phyloP scores from a whole-genome alignment of 306 rosid species.

The Vigna hirtella region DNA sequence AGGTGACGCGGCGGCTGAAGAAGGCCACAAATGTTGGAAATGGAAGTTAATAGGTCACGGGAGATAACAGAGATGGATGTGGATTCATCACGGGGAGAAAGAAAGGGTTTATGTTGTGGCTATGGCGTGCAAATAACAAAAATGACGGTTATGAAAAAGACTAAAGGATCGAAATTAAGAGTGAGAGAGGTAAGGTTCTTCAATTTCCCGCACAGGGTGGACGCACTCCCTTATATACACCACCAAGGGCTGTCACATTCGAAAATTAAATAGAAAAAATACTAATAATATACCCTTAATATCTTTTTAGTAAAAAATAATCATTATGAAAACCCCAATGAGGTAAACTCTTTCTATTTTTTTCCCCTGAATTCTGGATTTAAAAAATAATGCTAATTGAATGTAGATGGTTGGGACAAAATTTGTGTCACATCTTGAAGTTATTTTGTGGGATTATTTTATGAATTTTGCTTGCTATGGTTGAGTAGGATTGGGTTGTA shows the following conservation, averaged over 20 bases:
- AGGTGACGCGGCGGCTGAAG: background rate
- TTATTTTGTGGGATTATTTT: background rate
- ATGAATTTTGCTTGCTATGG: background rate
- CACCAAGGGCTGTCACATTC: background rate
- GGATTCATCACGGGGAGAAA: constrained; percentile 18
- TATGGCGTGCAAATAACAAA: background rate
- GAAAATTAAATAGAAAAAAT: background rate
- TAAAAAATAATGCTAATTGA: background rate
- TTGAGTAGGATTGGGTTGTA: constrained; percentile 25
- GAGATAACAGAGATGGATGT: background rate
- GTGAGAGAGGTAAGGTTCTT: background rate
- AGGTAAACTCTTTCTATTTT: no score
- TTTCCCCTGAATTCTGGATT: no score
- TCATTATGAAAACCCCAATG: no score
- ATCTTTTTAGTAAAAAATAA: no score
- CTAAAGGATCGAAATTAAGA: background rate
- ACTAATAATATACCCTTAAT: background rate
- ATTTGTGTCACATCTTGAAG: background rate
- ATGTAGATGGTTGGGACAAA: background rate
- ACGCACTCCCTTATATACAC: constrained; percentile 22
- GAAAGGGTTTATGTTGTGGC: background rate
- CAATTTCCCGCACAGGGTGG: background rate
- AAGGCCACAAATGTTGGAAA: constrained; percentile 15
- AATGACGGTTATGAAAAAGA: constrained; percentile 16
- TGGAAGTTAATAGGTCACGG: constrained; percentile 1